These are phyloP conservation scores for Adiantum capillusveneris DNA, from an alignment of 75 land plant genomes.

Conservation along the genomic window DNA sequence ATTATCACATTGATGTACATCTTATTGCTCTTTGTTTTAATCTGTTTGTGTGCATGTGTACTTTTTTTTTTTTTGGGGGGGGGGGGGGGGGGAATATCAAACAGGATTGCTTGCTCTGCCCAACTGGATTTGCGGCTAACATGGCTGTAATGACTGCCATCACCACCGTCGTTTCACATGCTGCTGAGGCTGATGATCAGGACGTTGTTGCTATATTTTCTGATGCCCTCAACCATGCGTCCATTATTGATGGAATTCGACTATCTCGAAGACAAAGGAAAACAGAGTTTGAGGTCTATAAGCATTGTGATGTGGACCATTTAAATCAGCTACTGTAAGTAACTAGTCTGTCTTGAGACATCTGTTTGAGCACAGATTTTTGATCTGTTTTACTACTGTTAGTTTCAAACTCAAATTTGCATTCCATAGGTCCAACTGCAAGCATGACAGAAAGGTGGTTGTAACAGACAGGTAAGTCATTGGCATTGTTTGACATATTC, in stretches of 20 bases:
- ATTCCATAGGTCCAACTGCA: slow-evolving; percentile 59
- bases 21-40: too few relatives aligned
- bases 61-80: too few relatives aligned
- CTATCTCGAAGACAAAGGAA: slow-evolving; percentile 53
- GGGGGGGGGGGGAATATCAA: too few relatives aligned
- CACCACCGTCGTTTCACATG: slow-evolving; percentile 28
- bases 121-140: slow-evolving; percentile 96
- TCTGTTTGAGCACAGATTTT: background rate
- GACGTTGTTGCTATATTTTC: slow-evolving; percentile 81
- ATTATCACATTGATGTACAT: too few relatives aligned
- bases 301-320: slow-evolving; percentile 76
- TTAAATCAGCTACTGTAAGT: slow-evolving; percentile 68
- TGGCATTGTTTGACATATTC: too few relatives aligned
- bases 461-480: slow-evolving; percentile 82
- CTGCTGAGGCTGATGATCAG: slow-evolving; percentile 22
- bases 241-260: slow-evolving; percentile 94
- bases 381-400: background rate
- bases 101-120: slow-evolving; percentile 95
- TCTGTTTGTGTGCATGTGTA: too few relatives aligned
- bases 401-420: background rate
- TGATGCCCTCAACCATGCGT: slow-evolving; percentile 94
- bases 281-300: slow-evolving; percentile 64
- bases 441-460: slow-evolving; percentile 72
- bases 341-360: background rate
- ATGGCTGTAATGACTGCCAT: slow-evolving; percentile 78